Conservation (phyloP, 1,284 basidiomycete genomes). For the Inonotus obliquus region DNA sequence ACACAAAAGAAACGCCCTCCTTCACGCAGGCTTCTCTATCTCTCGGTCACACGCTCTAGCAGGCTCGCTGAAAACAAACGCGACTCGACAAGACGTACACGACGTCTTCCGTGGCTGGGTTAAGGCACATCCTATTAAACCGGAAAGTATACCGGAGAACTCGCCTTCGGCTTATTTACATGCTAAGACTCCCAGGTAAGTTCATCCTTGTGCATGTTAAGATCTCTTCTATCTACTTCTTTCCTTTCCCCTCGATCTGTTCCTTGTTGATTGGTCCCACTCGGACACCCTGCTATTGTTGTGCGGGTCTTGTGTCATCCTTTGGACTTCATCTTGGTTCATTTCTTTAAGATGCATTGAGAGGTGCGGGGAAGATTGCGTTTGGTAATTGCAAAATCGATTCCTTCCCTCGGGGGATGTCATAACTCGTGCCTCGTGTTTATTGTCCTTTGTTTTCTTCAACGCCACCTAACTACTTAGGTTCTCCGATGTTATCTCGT, state of each 20-base stretch:
- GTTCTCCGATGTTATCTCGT: not conserved
- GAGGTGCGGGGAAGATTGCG: no score
- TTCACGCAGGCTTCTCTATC: conserved; percentile 81
- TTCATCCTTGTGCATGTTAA: conserved; percentile 16
- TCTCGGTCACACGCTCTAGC: conserved; percentile 88
- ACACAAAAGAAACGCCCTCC: conserved; percentile 68
- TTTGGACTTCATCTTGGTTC: no score
- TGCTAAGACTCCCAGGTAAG: conserved; percentile 61
- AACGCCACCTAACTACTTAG: no score
- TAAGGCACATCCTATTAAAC: conserved; percentile 76
- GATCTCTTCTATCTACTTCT: not conserved
- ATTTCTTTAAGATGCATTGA: no score
- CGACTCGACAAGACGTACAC: conserved; percentile 67
- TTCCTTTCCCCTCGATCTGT: not conserved
- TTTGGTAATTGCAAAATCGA: no score
- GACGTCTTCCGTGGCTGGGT: conserved; percentile 86
- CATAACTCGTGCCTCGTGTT: no score
- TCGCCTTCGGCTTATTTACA: conserved; percentile 68
- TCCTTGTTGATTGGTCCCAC: not conserved
- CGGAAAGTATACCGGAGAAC: conserved; percentile 70
- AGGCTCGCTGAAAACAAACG: conserved; percentile 90
- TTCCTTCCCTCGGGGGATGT: no score
- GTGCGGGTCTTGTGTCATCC: no score
- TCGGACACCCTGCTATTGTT: not conserved
- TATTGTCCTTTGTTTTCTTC: no score